phyloP scores from a whole-genome alignment of 164 flowering plant genomes.

The Magnolia officinalis region DNA sequence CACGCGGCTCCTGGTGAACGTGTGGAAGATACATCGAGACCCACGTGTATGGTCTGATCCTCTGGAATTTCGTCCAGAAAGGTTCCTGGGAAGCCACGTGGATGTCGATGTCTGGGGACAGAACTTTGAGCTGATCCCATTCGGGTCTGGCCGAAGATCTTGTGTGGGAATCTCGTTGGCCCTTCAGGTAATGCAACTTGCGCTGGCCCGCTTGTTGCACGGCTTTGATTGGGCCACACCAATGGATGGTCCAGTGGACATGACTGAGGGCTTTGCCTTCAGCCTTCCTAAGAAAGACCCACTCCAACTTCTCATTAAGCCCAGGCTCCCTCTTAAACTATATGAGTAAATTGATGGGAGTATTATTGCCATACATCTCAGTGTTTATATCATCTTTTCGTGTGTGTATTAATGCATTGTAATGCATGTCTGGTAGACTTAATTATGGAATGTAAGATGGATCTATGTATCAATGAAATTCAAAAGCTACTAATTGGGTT shows the following conservation, averaged over 20 bases:
- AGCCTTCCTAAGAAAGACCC: slow-evolving; percentile 18
- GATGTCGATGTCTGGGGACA: slow-evolving; percentile 14
- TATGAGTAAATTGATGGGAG: no score
- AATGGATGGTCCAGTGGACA: slow-evolving; percentile 5
- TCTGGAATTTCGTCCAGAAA: background rate
- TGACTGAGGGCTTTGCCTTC: slow-evolving; percentile 24
- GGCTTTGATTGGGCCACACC: slow-evolving; percentile 27
- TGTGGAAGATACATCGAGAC: slow-evolving; percentile 11
- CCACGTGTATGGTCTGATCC: background rate
- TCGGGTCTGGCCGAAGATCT: slow-evolving; percentile 30
- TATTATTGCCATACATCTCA: no score
- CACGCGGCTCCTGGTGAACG: background rate
- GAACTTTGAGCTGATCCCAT: slow-evolving; percentile 29
- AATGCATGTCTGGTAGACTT: no score
- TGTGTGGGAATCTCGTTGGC: slow-evolving; percentile 28
- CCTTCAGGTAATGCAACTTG: slow-evolving; percentile 19
- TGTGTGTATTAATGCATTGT: no score
- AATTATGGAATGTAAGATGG: no score
- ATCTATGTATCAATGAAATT: no score
- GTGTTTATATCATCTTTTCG: no score
- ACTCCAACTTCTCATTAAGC: slow-evolving; percentile 18
- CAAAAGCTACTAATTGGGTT: no score
- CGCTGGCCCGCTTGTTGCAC: slow-evolving; percentile 26
- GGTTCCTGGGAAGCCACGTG: background rate
- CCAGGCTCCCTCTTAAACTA: background rate